Conservation (phyloP, 2,329 filamentous ascomycete genomes). For the Cladosporium cucumerinum region DNA sequence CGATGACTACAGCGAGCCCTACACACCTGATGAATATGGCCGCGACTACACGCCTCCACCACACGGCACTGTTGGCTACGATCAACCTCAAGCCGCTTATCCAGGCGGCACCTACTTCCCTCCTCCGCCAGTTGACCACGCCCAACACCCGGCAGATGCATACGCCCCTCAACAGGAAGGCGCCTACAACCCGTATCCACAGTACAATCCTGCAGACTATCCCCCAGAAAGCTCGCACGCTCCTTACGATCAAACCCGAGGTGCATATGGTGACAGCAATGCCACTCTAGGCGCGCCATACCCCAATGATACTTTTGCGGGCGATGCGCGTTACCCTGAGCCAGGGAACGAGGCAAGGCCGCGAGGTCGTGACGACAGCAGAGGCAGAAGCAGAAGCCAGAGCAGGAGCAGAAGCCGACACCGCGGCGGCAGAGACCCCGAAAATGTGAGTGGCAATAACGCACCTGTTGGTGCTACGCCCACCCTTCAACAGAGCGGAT, state of each 20-base stretch:
- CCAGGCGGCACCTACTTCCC: constrained; percentile 49
- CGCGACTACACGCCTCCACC: constrained; percentile 34
- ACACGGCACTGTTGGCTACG: constrained; percentile 31
- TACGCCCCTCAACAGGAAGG: constrained; percentile 9
- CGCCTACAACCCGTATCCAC: constrained; percentile 27
- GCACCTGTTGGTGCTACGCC: not conserved
- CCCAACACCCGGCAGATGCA: constrained; percentile 28
- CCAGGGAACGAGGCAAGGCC: constrained; percentile 17
- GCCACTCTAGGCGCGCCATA: constrained; percentile 30
- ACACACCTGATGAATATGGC: constrained; percentile 27
- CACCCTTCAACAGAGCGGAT: not conserved
- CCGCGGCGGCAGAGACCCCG: constrained; percentile 33
- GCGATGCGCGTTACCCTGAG: constrained; percentile 29
- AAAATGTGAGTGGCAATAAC: constrained; percentile 47
- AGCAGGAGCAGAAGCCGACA: constrained; percentile 25
- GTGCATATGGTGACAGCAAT: constrained; percentile 29
- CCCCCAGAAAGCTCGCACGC: constrained; percentile 32
- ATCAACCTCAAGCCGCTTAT: constrained; percentile 33
- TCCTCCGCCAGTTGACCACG: constrained; percentile 40
- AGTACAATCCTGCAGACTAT: constrained; percentile 48
- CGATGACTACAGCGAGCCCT: constrained; percentile 25
- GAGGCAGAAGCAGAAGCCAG: constrained; percentile 32
- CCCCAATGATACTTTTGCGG: constrained; percentile 32
- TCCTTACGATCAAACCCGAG: constrained; percentile 31
- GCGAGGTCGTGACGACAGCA: constrained; percentile 23